phyloP scores from a whole-genome alignment of 139 green algal genomes.

The Micromonas pusilla region DNA sequence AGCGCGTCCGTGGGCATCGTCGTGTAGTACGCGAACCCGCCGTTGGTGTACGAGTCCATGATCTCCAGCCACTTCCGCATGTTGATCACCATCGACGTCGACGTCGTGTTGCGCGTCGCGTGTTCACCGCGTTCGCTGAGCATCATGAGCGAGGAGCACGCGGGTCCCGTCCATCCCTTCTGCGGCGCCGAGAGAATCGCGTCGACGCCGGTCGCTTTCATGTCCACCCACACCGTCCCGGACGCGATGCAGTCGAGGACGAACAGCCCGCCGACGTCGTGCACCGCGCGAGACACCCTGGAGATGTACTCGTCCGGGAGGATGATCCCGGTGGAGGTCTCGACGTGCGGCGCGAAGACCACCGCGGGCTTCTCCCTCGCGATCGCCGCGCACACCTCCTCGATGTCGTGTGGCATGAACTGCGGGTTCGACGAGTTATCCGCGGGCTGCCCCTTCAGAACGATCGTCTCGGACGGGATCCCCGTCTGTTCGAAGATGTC shows the following conservation, averaged over 20 bases:
- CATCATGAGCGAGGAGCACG: constrained; percentile 33
- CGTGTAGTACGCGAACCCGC: constrained; percentile 29
- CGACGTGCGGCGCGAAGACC: constrained; percentile 37
- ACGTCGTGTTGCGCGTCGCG: constrained; percentile 26
- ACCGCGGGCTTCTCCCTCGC: constrained; percentile 28
- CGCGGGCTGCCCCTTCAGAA: constrained; percentile 16
- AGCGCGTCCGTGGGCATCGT: constrained; percentile 37
- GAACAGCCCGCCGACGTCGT: constrained; percentile 28
- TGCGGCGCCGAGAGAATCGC: constrained; percentile 33
- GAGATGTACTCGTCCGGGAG: constrained; percentile 35
- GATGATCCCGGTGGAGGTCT: constrained; percentile 36
- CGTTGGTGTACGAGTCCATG: constrained; percentile 34
- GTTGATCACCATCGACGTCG: constrained; percentile 34
- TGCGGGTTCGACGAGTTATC: constrained; percentile 11
- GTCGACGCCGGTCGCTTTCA: constrained; percentile 32
- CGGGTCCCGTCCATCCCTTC: constrained; percentile 34
- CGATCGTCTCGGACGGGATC: constrained; percentile 24
- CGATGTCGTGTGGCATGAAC: constrained; percentile 25
- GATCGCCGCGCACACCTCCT: constrained; percentile 28
- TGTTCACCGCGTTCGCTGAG: constrained; percentile 22
- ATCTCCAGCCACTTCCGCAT: constrained; percentile 33
- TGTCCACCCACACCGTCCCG: constrained; percentile 35
- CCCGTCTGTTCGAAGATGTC: constrained; percentile 37
- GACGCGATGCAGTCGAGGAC: constrained; percentile 34
- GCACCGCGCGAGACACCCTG: constrained; percentile 16